These are phyloP conservation scores for Fragaria vesca DNA, from an alignment of 306 rosid species.

Conservation along the genomic window DNA sequence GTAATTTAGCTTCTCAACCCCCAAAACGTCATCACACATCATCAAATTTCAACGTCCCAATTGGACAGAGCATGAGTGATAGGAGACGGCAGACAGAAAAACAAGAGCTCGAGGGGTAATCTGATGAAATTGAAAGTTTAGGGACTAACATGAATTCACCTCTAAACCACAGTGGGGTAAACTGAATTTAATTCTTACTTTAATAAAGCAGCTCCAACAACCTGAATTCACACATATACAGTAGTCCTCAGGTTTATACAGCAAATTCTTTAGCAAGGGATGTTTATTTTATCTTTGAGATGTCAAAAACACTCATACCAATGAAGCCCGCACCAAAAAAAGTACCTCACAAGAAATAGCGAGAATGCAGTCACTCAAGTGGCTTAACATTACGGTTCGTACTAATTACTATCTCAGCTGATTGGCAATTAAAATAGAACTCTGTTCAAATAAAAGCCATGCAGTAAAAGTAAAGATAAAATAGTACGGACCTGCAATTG, in stretches of 20 bases:
- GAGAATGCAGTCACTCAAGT: not conserved
- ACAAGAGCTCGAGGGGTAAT: no score
- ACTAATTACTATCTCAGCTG: not conserved
- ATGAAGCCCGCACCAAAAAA: not conserved
- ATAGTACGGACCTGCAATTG: conserved; percentile 60
- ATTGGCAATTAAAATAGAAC: not conserved
- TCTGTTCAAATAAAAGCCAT: not conserved
- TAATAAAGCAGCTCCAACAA: not conserved
- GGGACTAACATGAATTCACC: no score
- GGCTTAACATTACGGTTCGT: not conserved
- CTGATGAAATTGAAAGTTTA: no score
- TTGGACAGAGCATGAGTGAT: no score
- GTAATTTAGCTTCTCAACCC: no score
- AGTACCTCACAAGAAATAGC: not conserved
- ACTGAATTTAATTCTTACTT: not conserved
- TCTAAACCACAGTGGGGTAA: no score
- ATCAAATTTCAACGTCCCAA: no score
- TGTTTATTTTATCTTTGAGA: not conserved
- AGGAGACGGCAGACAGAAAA: no score
- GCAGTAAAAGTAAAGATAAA: not conserved
- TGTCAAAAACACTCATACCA: not conserved
- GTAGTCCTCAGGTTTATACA: not conserved
- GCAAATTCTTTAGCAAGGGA: not conserved
- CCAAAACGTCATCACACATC: no score
- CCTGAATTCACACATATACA: not conserved